A percentile compares a stretch with the other conserved stretches of the same genome.
These are phyloP conservation scores for Spinacia oleracea DNA, from an alignment of 179 eudicot species.

Conservation along the genomic window DNA sequence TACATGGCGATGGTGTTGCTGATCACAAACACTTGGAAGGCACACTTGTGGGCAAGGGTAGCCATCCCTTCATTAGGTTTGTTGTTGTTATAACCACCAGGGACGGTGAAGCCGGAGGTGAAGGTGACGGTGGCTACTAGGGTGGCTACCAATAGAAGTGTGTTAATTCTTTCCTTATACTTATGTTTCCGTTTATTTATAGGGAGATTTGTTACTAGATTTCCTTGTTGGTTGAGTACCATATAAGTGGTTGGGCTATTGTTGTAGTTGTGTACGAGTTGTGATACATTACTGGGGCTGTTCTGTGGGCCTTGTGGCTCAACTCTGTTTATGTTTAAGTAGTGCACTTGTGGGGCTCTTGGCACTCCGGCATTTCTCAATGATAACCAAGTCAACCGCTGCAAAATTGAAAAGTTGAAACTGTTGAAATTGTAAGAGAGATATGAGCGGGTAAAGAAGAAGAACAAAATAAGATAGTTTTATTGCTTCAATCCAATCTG, in stretches of 20 bases:
- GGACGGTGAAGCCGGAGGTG: conserved; percentile 43
- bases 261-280: neutral
- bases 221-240: neutral
- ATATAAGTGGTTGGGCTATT: neutral
- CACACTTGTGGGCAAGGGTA: conserved; percentile 18
- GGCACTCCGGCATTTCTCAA: conserved; percentile 35
- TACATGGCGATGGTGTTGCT: conserved; percentile 35
- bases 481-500: too few relatives aligned
- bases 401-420: conserved; percentile 12
- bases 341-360: conserved; percentile 15
- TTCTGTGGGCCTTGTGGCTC: too few relatives aligned
- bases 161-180: conserved; percentile 38
- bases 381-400: conserved; percentile 43
- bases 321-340: neutral
- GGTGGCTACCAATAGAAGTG: conserved; percentile 34
- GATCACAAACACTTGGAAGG: conserved; percentile 32
- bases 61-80: conserved; percentile 31
- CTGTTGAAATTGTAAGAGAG: too few relatives aligned
- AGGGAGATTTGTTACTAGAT: neutral
- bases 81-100: conserved; percentile 38
- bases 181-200: neutral
- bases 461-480: too few relatives aligned
- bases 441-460: too few relatives aligned
- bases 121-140: conserved; percentile 42
- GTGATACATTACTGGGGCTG: neutral